Percentiles rank a stretch among this genome's conserved stretches.
Conservation (phyloP, 257 asterid genomes). For the Leptodermis oblonga region DNA sequence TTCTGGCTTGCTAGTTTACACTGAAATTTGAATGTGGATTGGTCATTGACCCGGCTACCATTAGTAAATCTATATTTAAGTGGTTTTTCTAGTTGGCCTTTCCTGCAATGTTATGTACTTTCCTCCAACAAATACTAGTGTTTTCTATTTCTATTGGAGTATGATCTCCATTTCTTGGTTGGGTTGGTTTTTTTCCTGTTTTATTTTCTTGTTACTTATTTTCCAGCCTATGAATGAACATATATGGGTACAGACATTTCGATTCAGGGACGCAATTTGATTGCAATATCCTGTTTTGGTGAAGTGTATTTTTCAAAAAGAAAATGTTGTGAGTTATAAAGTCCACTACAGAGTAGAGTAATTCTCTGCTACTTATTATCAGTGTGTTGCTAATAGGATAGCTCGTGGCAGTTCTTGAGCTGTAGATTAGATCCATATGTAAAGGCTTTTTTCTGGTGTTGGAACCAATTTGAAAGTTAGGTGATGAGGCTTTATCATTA, state of each 20-base stretch:
- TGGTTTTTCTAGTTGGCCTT: neutral
- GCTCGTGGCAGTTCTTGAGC: neutral
- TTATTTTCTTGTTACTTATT: neutral
- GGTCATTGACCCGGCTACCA: neutral
- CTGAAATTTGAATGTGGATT: neutral
- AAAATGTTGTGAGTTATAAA: no score
- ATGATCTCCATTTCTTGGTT: neutral
- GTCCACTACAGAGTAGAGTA: neutral
- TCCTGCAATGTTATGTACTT: neutral
- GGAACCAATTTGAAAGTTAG: neutral
- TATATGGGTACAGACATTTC: no score
- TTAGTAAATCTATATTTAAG: no score
- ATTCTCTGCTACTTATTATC: neutral
- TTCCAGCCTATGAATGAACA: neutral
- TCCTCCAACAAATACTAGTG: neutral
- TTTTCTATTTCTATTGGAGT: neutral
- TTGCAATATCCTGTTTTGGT: neutral
- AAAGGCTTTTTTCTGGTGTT: neutral
- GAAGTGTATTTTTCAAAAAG: neutral
- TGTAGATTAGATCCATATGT: no score
- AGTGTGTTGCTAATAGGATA: neutral
- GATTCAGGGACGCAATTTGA: no score
- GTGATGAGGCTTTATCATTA: neutral
- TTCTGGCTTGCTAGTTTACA: neutral
- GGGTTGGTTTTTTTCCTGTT: neutral